A percentile compares a stretch with the other conserved stretches of the same genome.
These are phyloP conservation scores for Candida argentea DNA, from an alignment of 805 yeast species.

Conservation along the genomic window DNA sequence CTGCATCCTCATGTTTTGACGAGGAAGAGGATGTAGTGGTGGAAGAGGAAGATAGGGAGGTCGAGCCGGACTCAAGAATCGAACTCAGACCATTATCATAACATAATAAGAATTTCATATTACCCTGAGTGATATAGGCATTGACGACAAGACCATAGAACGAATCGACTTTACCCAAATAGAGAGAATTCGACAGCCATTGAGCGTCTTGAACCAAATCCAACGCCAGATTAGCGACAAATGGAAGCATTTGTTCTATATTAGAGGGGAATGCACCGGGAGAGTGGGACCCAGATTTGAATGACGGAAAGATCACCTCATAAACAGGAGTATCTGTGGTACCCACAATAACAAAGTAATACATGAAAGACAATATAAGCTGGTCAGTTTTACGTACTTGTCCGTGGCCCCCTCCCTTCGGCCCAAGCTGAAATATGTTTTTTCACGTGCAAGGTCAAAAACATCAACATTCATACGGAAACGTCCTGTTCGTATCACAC, in stretches of 20 bases:
- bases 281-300: conserved; percentile 21
- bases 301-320: conserved; percentile 77
- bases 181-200: conserved; percentile 59
- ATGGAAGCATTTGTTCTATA: conserved; percentile 74
- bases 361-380: too few species aligned
- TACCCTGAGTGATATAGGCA: conserved; percentile 82
- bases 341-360: conserved; percentile 82
- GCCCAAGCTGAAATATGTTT: too few species aligned
- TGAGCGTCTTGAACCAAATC: conserved; percentile 89
- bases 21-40: conserved; percentile 8
- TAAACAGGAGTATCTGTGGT: conserved; percentile 79
- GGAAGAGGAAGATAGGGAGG: too few species aligned
- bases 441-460: too few species aligned
- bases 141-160: conserved; percentile 78
- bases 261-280: conserved; percentile 59
- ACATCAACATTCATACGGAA: too few species aligned
- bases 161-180: conserved; percentile 71
- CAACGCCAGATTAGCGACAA: conserved; percentile 76
- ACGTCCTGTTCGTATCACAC: too few species aligned
- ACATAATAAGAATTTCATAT: conserved; percentile 64
- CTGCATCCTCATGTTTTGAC: conserved; percentile 43
- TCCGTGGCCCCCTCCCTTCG: too few species aligned
- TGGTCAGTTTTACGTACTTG: too few species aligned
- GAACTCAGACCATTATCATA: conserved; percentile 30
- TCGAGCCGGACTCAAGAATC: conserved; percentile 10